These are phyloP conservation scores for Peronosclerospora sorghi DNA, from an alignment of 352 stramenopile genomes.

Conservation along the genomic window DNA sequence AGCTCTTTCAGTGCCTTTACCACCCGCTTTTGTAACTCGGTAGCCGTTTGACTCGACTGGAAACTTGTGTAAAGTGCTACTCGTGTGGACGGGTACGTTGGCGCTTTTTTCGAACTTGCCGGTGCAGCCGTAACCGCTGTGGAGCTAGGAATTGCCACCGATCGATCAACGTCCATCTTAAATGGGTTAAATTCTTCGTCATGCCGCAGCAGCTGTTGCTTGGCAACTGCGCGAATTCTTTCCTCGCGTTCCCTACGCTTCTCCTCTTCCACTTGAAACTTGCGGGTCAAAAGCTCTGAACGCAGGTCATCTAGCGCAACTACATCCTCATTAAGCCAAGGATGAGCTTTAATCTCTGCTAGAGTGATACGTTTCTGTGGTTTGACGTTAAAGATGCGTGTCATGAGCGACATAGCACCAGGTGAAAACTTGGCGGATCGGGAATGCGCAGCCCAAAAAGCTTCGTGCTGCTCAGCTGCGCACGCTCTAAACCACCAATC, in stretches of 20 bases:
- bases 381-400: no score
- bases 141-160: slow-evolving; percentile 20
- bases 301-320: no score
- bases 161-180: slow-evolving; percentile 26
- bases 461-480: no score
- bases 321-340: slow-evolving; percentile 53
- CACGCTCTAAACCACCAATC: no score
- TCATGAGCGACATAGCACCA: no score
- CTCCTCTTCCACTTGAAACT: slow-evolving; percentile 55
- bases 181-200: slow-evolving; percentile 65
- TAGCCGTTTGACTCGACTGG: slow-evolving; percentile 36
- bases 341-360: slow-evolving; percentile 62
- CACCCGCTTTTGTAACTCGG: slow-evolving; percentile 42
- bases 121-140: slow-evolving; percentile 18
- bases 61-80: slow-evolving; percentile 72
- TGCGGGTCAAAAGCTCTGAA: slow-evolving; percentile 44
- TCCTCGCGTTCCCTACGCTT: no score
- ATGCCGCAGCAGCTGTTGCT: slow-evolving; percentile 18
- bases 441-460: no score
- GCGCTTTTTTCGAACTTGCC: slow-evolving; percentile 22
- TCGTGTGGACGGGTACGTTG: slow-evolving; percentile 42
- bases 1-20: slow-evolving; percentile 41
- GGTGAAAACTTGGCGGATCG: no score
- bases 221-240: no score
- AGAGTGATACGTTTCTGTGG: slow-evolving; percentile 75